phyloP scores from a whole-genome alignment of 371 early-diverging fungal genomes.

The Saksenaea vasiformis region DNA sequence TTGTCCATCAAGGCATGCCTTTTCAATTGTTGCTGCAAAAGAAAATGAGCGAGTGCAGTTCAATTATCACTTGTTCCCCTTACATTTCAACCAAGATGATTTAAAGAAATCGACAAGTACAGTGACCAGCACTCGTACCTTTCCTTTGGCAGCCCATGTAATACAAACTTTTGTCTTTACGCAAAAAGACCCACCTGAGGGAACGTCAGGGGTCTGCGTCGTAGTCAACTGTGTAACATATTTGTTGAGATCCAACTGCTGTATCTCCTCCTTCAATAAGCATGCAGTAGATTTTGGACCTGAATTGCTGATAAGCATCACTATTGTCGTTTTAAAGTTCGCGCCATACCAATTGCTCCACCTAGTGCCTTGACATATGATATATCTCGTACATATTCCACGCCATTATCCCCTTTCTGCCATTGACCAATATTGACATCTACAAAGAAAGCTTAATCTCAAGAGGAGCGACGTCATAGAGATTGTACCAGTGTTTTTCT shows the following conservation, averaged over 20 bases:
- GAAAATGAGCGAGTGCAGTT: not conserved
- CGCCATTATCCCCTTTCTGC: conserved; percentile 24
- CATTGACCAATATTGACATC: conserved; percentile 39
- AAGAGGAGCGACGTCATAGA: not conserved
- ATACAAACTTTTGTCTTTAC: conserved; percentile 79
- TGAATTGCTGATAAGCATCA: not conserved
- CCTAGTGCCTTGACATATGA: conserved; percentile 41
- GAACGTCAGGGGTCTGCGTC: conserved; percentile 81
- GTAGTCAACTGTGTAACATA: conserved; percentile 60
- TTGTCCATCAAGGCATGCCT: conserved; percentile 67
- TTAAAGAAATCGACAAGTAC: conserved; percentile 72
- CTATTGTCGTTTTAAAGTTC: not conserved
- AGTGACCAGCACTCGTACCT: conserved; percentile 65
- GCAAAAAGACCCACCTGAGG: conserved; percentile 80
- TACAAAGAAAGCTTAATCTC: not conserved
- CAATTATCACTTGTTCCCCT: conserved; percentile 11
- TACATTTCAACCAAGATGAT: conserved; percentile 73
- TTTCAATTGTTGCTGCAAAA: conserved; percentile 54
- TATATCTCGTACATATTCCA: conserved; percentile 18
- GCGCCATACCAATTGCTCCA: conserved; percentile 32
- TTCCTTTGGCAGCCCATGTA: conserved; percentile 66
- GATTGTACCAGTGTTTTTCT: conserved; percentile 42
- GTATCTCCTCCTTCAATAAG: conserved; percentile 59
- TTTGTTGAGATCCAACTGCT: conserved; percentile 54
- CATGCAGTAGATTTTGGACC: conserved; percentile 78